These are phyloP conservation scores for Lactarius quietus DNA, from an alignment of 768 basidiomycete species.

Conservation along the genomic window DNA sequence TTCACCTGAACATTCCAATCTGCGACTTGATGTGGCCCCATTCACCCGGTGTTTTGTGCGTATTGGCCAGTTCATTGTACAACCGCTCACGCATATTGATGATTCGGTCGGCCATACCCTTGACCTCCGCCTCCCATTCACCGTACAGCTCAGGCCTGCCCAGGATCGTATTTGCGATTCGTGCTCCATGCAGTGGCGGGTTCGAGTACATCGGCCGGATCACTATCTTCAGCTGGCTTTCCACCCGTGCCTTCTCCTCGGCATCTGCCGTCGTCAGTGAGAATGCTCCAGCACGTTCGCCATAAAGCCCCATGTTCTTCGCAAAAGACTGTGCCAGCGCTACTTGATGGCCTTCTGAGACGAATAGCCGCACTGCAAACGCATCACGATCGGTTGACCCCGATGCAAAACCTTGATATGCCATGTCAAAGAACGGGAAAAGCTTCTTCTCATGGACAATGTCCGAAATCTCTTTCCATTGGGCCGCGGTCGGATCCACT, in stretches of 20 bases:
- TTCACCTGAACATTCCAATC: slow-evolving; percentile 96
- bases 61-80: slow-evolving; percentile 70
- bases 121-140: slow-evolving; percentile 90
- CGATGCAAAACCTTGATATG: slow-evolving; percentile 98
- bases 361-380: slow-evolving; percentile 93
- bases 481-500: slow-evolving; percentile 87
- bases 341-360: slow-evolving; percentile 83
- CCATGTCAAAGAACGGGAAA: slow-evolving; percentile 99
- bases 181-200: slow-evolving; percentile 88
- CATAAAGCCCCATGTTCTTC: slow-evolving; percentile 99
- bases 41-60: slow-evolving; percentile 85
- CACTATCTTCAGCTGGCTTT: slow-evolving; percentile 93
- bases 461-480: slow-evolving; percentile 90
- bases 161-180: slow-evolving; percentile 82
- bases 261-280: slow-evolving; percentile 68
- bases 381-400: slow-evolving; percentile 89
- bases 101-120: slow-evolving; percentile 93
- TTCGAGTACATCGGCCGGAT: slow-evolving; percentile 98
- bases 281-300: slow-evolving; percentile 97
- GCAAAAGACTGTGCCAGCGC: slow-evolving; percentile 95
- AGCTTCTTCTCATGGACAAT: slow-evolving; percentile 84
- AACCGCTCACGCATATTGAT: slow-evolving; percentile 88
- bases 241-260: slow-evolving; percentile 80
- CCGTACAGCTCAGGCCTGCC: slow-evolving; percentile 67
- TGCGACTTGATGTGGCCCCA: slow-evolving; percentile 96